Conservation (phyloP, 192 early-diverging fungal genomes). For the Podila horticola region DNA sequence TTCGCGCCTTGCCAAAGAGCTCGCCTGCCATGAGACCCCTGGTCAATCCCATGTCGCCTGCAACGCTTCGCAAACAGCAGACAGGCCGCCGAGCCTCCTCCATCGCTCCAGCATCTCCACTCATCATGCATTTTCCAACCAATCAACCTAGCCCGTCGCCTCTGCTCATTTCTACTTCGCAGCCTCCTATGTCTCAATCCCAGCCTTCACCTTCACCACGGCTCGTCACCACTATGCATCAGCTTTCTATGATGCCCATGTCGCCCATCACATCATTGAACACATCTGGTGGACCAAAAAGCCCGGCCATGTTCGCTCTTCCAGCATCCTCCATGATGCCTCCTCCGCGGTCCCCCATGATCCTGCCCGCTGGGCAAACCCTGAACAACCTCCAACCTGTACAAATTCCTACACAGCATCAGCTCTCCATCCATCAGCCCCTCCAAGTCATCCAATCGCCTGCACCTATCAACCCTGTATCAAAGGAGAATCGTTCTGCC, state of each 20-base stretch:
- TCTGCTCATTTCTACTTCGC: slow-evolving; percentile 39
- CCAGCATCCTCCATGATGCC: slow-evolving; percentile 51
- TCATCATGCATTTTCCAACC: slow-evolving; percentile 49
- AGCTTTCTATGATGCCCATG: slow-evolving; percentile 38
- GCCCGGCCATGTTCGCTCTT: slow-evolving; percentile 45
- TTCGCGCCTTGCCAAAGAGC: slow-evolving; percentile 36
- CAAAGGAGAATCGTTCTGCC: neutral
- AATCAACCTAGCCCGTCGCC: slow-evolving; percentile 38
- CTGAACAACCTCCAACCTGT: slow-evolving; percentile 18
- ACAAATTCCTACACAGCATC: slow-evolving; percentile 31
- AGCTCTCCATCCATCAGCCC: slow-evolving; percentile 43
- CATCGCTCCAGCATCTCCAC: slow-evolving; percentile 39
- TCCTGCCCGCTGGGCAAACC: slow-evolving; percentile 30
- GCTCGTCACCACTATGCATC: slow-evolving; percentile 44
- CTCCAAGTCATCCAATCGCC: slow-evolving; percentile 13
- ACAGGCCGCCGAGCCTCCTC: slow-evolving; percentile 26
- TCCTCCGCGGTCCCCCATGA: slow-evolving; percentile 45
- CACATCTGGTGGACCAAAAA: slow-evolving; percentile 16
- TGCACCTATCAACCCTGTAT: slow-evolving; percentile 10
- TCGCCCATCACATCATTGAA: slow-evolving; percentile 27
- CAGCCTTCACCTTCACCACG: slow-evolving; percentile 41
- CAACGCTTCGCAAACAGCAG: slow-evolving; percentile 37
- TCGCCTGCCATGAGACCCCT: slow-evolving; percentile 43
- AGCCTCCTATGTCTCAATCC: slow-evolving; percentile 12
- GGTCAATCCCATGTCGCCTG: slow-evolving; percentile 38